Percentiles rank a stretch among this genome's conserved stretches.
phyloP scores from a whole-genome alignment of 2,329 filamentous ascomycete species.

The Chalara sp. region DNA sequence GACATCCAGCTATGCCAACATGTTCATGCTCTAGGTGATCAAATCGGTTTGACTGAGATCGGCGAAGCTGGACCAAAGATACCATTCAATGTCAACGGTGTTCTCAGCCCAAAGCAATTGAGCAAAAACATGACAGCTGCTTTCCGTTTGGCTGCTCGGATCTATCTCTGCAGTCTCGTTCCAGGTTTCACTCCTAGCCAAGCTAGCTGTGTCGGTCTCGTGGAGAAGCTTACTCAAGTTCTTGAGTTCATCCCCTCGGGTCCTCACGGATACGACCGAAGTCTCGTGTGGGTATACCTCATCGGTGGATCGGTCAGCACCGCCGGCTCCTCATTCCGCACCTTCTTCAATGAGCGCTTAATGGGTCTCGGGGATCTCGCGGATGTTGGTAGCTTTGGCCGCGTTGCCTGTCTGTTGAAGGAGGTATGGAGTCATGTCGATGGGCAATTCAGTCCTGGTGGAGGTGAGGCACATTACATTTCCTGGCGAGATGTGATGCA shows the following conservation, averaged over 20 bases:
- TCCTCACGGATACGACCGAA: constrained; percentile 77
- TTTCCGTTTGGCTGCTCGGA: constrained; percentile 86
- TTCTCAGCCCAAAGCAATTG: constrained; percentile 75
- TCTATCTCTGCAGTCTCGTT: constrained; percentile 94
- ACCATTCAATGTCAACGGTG: constrained; percentile 62
- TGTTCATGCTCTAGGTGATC: constrained; percentile 78
- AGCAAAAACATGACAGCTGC: constrained; percentile 82
- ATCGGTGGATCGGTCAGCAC: constrained; percentile 76
- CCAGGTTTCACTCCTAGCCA: constrained; percentile 78
- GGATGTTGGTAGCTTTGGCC: constrained; percentile 77
- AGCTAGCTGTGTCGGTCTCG: constrained; percentile 65
- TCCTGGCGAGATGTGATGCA: constrained; percentile 95
- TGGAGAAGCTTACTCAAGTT: constrained; percentile 69
- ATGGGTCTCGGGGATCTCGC: constrained; percentile 69
- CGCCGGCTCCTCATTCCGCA: constrained; percentile 66
- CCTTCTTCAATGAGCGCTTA: constrained; percentile 70
- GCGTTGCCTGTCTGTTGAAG: constrained; percentile 68
- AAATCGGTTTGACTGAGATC: constrained; percentile 76
- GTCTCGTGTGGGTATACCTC: constrained; percentile 87
- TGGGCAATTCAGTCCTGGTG: constrained; percentile 33
- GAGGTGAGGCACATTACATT: constrained; percentile 54
- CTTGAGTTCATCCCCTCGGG: constrained; percentile 81
- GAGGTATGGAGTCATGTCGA: constrained; percentile 79
- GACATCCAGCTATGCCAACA: constrained; percentile 83
- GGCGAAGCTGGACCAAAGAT: constrained; percentile 49